Conservation (phyloP, 345 rosid genomes). For the Erucastrum elatum region DNA sequence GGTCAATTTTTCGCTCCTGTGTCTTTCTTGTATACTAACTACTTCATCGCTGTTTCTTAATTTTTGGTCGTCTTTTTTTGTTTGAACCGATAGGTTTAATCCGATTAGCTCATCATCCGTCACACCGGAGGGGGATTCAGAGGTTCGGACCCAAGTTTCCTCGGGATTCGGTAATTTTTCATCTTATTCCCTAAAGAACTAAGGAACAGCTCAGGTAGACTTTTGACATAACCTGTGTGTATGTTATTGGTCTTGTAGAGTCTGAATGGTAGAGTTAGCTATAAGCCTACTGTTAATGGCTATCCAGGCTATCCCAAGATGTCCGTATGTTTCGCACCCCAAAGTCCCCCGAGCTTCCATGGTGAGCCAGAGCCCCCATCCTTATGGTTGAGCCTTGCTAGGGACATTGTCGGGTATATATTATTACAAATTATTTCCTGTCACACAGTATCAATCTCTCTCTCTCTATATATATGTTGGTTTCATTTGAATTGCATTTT, state of each 20-base stretch:
- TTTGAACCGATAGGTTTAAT: constrained; percentile 12
- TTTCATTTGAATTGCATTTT: not conserved
- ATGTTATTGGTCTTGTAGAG: constrained; percentile 18
- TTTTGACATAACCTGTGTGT: not conserved
- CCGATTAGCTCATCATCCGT: constrained; percentile 15
- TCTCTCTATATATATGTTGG: not conserved
- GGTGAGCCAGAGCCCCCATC: constrained; percentile 40
- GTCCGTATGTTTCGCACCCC: constrained; percentile 17
- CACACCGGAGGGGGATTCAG: constrained; percentile 1
- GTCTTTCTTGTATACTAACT: not conserved
- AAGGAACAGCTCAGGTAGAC: not conserved
- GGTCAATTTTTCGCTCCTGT: not conserved
- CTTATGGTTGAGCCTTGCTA: constrained; percentile 45
- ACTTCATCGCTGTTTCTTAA: not conserved
- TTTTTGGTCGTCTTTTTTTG: not conserved
- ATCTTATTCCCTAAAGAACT: not conserved
- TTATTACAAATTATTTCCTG: not conserved
- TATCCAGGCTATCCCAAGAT: constrained; percentile 15
- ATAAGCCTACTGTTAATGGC: not conserved
- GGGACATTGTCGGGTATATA: constrained; percentile 60
- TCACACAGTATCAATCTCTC: not conserved
- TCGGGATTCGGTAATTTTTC: constrained; percentile 13
- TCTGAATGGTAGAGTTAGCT: constrained; percentile 22
- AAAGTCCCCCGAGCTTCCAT: constrained; percentile 33
- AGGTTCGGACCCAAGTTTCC: constrained; percentile 16